Conservation (phyloP, 2,329 filamentous ascomycete species). For the Herpotrichia juniperi region DNA sequence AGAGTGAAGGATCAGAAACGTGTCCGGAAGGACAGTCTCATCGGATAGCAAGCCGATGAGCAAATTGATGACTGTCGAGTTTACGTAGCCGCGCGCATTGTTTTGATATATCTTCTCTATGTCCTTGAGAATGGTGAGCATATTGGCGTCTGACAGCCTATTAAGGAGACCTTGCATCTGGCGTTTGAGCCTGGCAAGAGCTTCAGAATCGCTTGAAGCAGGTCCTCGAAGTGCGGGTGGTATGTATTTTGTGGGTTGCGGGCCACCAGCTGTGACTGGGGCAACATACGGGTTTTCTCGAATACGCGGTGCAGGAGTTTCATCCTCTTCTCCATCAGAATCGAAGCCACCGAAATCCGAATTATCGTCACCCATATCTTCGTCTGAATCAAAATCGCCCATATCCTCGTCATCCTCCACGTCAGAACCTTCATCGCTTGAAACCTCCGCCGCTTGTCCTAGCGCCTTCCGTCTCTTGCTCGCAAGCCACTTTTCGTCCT, state of each 20-base stretch:
- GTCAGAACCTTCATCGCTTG: conserved; percentile 34
- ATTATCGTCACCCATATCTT: conserved; percentile 38
- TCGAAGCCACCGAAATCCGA: conserved; percentile 36
- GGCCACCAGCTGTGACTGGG: conserved; percentile 58
- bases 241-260: conserved; percentile 73
- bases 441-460: conserved; percentile 23
- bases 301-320: conserved; percentile 47
- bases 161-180: conserved; percentile 91
- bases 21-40: conserved; percentile 78
- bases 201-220: conserved; percentile 68
- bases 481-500: conserved; percentile 66
- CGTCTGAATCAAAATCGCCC: conserved; percentile 34
- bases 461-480: conserved; percentile 62
- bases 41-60: conserved; percentile 82
- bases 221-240: conserved; percentile 80
- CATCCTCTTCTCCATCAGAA: conserved; percentile 37
- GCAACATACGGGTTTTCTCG: conserved; percentile 91
- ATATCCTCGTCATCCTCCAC: conserved; percentile 31
- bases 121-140: conserved; percentile 81
- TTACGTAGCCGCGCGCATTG: conserved; percentile 87
- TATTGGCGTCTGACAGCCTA: conserved; percentile 87
- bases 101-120: conserved; percentile 83
- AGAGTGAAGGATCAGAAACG: conserved; percentile 87
- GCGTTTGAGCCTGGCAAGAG: conserved; percentile 71
- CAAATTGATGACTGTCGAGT: conserved; percentile 76